These are phyloP conservation scores for Magnusiomyces ingens DNA, from an alignment of 1,139 yeast genomes.

Conservation along the genomic window DNA sequence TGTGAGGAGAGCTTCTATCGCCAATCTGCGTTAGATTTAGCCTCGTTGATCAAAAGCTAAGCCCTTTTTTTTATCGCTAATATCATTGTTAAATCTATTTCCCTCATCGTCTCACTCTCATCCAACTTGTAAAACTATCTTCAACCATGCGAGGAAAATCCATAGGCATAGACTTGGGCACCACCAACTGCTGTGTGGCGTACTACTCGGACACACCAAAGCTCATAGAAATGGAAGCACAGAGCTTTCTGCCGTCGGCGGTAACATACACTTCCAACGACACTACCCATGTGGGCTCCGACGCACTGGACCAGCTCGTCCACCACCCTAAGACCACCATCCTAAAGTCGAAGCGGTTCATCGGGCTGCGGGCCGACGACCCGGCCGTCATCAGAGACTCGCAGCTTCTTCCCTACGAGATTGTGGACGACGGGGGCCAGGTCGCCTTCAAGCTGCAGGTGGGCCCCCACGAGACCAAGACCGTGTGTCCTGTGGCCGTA, in stretches of 20 bases:
- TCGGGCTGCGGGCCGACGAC: slow-evolving; percentile 71
- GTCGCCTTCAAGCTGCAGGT: slow-evolving; percentile 71
- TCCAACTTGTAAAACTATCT: too few species aligned
- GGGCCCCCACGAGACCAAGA: slow-evolving; percentile 59
- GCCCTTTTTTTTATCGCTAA: too few species aligned
- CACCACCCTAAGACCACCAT: slow-evolving; percentile 72
- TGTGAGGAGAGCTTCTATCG: too few species aligned
- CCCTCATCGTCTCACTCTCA: too few species aligned
- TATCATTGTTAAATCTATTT: too few species aligned
- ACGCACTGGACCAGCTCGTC: slow-evolving; percentile 90
- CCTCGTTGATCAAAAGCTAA: too few species aligned
- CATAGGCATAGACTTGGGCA: slow-evolving; percentile 81
- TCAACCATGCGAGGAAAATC: slow-evolving; percentile 28
- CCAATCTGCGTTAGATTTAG: too few species aligned
- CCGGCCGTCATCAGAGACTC: slow-evolving; percentile 72
- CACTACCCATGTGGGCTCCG: slow-evolving; percentile 22
- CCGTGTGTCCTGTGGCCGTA: slow-evolving; percentile 68
- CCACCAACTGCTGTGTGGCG: slow-evolving; percentile 90
- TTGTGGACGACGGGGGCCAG: slow-evolving; percentile 63
- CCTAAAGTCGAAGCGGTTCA: slow-evolving; percentile 57
- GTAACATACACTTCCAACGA: too few species aligned
- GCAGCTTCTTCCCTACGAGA: slow-evolving; percentile 71
- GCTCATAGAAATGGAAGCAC: too few species aligned
- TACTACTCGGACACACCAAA: slow-evolving; percentile 57
- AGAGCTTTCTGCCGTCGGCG: too few species aligned